Conservation (phyloP, 2,329 filamentous ascomycete species). For the Talaromyces sp. region DNA sequence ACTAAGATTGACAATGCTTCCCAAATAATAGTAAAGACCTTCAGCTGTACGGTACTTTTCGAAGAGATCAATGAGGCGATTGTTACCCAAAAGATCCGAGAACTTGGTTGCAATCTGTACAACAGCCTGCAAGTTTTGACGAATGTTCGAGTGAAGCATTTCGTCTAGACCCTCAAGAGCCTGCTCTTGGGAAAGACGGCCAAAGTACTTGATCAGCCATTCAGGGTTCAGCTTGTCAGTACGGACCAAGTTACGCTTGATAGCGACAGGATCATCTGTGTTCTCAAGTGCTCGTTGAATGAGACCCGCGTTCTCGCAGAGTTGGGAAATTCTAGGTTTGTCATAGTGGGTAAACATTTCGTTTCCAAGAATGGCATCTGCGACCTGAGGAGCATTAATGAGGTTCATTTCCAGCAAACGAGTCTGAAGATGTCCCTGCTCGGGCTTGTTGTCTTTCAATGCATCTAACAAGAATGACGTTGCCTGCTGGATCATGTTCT, state of each 20-base stretch:
- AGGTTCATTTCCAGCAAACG: constrained; percentile 97
- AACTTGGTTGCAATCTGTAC: constrained; percentile 97
- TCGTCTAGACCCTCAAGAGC: constrained; percentile 90
- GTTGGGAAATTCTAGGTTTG: constrained; percentile 75
- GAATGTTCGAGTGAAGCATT: constrained; percentile 95
- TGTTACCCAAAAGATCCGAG: constrained; percentile 87
- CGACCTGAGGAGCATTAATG: constrained; percentile 91
- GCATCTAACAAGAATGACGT: constrained; percentile 97
- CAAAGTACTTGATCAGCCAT: constrained; percentile 89
- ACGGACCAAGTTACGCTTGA: constrained; percentile 84
- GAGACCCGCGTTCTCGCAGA: constrained; percentile 91
- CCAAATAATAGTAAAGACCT: constrained; percentile 96
- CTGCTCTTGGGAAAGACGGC: constrained; percentile 89
- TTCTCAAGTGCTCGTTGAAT: constrained; percentile 85
- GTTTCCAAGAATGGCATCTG: constrained; percentile 94
- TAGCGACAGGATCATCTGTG: constrained; percentile 80
- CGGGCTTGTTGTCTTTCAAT: constrained; percentile 87
- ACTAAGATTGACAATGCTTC: constrained; percentile 94
- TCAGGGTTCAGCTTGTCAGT: constrained; percentile 83
- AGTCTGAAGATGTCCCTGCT: constrained; percentile 90
- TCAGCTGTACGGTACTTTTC: constrained; percentile 98
- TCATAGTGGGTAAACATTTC: constrained; percentile 99
- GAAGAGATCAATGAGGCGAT: constrained; percentile 81
- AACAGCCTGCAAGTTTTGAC: constrained; percentile 90
- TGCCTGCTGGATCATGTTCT: constrained; percentile 95